phyloP scores from a whole-genome alignment of 192 early-diverging fungal species.

The Geosiphon pyriformis region DNA sequence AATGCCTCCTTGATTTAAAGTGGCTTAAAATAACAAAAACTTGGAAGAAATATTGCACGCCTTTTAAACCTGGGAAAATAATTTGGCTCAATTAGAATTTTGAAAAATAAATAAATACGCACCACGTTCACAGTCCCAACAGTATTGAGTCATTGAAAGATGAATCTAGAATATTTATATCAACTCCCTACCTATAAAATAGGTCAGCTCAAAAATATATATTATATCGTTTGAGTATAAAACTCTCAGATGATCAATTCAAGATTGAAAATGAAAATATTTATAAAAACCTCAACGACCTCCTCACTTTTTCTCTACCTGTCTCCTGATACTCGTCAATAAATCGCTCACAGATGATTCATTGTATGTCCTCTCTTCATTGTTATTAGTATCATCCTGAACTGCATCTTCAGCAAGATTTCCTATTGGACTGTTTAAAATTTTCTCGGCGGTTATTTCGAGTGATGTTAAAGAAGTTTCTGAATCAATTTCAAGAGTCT shows the following conservation, averaged over 20 bases:
- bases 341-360: conserved; percentile 12
- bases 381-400: not conserved
- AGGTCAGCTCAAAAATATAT: no score
- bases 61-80: no score
- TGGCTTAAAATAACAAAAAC: not conserved
- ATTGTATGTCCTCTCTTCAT: not conserved
- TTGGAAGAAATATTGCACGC: not conserved
- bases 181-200: no score
- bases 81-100: not conserved
- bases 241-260: no score
- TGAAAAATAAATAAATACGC: no score
- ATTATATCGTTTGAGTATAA: no score
- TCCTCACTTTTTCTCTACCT: conserved; percentile 1
- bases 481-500: not conserved
- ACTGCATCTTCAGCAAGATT: not conserved
- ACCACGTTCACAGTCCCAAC: no score
- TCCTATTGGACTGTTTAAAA: not conserved
- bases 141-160: no score
- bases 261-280: not conserved
- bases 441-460: no score
- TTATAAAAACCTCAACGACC: not conserved
- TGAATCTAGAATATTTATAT: no score
- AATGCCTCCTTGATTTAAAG: not conserved
- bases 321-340: conserved; percentile 7
- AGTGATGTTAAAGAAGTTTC: no score